phyloP scores from a whole-genome alignment of 1,139 yeast genomes.

The Suhomyces taliae region DNA sequence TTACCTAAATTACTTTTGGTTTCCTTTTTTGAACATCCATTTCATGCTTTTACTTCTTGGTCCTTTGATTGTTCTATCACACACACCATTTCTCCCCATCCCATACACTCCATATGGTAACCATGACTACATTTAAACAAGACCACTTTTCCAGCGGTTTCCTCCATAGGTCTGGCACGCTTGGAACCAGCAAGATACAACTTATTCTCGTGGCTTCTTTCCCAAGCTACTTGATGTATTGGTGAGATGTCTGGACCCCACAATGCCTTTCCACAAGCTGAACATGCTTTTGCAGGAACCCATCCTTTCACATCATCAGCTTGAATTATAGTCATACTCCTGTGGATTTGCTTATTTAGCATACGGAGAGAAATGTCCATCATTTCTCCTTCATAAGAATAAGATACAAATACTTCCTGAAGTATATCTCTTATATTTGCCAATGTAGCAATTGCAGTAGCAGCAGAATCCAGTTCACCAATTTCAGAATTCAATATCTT shows the following conservation, averaged over 20 bases:
- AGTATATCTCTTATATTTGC: slow-evolving; percentile 63
- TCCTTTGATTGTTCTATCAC: slow-evolving; percentile 4
- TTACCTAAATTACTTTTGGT: too few relatives aligned
- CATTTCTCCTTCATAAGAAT: slow-evolving; percentile 62
- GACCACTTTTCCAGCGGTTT: slow-evolving; percentile 19
- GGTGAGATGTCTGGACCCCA: slow-evolving; percentile 61
- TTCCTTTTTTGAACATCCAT: not conserved
- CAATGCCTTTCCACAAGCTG: slow-evolving; percentile 65
- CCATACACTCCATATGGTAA: slow-evolving; percentile 64
- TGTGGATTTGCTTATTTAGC: slow-evolving; percentile 54
- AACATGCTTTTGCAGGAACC: slow-evolving; percentile 58
- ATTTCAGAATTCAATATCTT: slow-evolving; percentile 44
- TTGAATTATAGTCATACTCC: slow-evolving; percentile 41
- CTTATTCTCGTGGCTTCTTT: slow-evolving; percentile 27
- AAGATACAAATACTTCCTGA: slow-evolving; percentile 63
- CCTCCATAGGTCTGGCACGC: slow-evolving; percentile 7
- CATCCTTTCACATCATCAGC: slow-evolving; percentile 55
- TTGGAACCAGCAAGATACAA: slow-evolving; percentile 8
- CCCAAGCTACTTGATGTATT: slow-evolving; percentile 50
- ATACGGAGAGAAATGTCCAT: slow-evolving; percentile 53
- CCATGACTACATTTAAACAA: slow-evolving; percentile 56
- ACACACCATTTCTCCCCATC: slow-evolving; percentile 12
- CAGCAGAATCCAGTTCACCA: not conserved
- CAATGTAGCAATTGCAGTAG: slow-evolving; percentile 40
- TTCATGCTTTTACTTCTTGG: not conserved